phyloP scores from a whole-genome alignment of 257 asterid species.

The Solanum ossicruentum region DNA sequence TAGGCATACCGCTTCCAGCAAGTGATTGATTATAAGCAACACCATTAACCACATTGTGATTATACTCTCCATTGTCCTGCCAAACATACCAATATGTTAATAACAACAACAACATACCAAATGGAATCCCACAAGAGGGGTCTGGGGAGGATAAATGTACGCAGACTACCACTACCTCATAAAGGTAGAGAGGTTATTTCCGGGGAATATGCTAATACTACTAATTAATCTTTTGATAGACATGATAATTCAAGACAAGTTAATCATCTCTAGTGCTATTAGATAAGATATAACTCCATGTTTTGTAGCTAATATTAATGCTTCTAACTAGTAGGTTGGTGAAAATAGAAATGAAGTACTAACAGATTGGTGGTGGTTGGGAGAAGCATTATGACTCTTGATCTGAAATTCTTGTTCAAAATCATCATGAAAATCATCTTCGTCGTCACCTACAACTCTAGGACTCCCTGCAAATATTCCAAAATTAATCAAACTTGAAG shows the following conservation, averaged over 20 bases:
- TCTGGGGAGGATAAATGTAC: too few species aligned
- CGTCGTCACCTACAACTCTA: conserved; percentile 58
- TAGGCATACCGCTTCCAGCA: conserved; percentile 50
- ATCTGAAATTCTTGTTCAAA: conserved; percentile 53
- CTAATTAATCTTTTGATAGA: not conserved
- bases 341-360: not conserved
- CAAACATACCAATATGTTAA: not conserved
- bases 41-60: conserved; percentile 20
- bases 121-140: too few species aligned
- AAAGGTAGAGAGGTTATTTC: too few species aligned
- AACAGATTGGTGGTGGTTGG: conserved; percentile 25
- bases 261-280: not conserved
- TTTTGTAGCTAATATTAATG: not conserved
- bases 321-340: not conserved
- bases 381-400: conserved; percentile 16
- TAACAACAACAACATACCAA: too few species aligned
- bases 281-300: not conserved
- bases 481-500: not conserved
- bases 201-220: too few species aligned
- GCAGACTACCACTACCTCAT: too few species aligned
- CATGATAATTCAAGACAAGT: not conserved
- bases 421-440: conserved; percentile 42
- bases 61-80: conserved; percentile 45
- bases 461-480: conserved; percentile 32
- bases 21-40: conserved; percentile 23